Evolutionary conservation across 345 rosid species (phyloP), one percentile per base, ranked within the genome.

Genomic region (Lagerstroemia speciosa): DNA sequence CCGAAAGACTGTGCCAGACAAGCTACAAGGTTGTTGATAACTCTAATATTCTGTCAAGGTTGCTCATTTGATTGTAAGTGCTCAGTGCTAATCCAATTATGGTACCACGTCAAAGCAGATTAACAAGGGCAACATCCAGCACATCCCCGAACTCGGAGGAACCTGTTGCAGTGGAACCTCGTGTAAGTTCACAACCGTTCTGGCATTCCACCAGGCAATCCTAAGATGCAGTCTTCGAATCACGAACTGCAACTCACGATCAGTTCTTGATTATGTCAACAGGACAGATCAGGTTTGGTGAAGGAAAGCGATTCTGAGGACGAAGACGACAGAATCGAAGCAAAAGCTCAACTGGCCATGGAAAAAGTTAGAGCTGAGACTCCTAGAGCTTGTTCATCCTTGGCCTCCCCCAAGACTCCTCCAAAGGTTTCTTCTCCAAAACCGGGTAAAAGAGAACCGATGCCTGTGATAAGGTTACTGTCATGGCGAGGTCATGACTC

Each of bases 351-450:
- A 22, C 31, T 31, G 24, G 24, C 63, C 60, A 53, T n/a, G 10
- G 29, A 53, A 53, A 53, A 10, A n/a, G 60, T n/a, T 24, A 53
- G 60, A 53, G 60, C 3, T n/a, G 60, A 53, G 63, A 58, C 34
- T 58, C 63, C 63, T 27, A 29, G 29, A 58, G 41, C 65, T 37
- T 22, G n/a, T 0, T 9, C 65, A 62, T 62, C 65, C 20, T 62
- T 41, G 10, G 76, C 77, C 67, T 72, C 87, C 58, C 85, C 83
- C 7, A 73, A 60, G 65, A 75, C 64, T 63, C 40, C 66, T 48
- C 71, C 80, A 1, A 77, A 78, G 60, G 40, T 63, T 70, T 73
- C 78, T 53, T 77, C 85, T 71, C 76, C 81, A 37, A 76, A 77
- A 72, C 62, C 69, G 29, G 73, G 68, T 30, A 73, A 45, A 67